Evolutionary conservation across 2,329 filamentous ascomycete species (phyloP), one percentile per base, ranked within the genome.

Genomic region (Fusarium buxicola): DNA sequence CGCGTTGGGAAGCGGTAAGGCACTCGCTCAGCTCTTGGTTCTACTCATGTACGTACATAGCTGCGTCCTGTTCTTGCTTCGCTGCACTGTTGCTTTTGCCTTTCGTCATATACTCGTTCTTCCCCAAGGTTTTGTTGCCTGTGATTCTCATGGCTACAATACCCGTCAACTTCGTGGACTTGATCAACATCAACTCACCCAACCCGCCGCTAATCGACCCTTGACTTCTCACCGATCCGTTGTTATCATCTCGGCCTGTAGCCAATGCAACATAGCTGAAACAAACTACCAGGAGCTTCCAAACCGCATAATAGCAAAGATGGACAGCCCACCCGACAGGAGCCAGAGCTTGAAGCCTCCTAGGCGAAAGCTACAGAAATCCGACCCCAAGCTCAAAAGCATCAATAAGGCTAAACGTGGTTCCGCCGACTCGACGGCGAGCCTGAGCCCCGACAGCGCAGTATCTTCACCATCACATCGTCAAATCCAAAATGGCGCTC

Each of bases 361-460:
- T 18, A 64, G 69, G 47, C 66, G 69, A 54, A 76, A 68, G 55
- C 66, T 76, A 13, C 72, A 72, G 35, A 76, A 73, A 53, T 66
- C 61, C n/a, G 71, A 71, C 40, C 60, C 72, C 6, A 69, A 67
- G 56, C 63, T 71, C 48, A 75, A 70, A 58, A 58, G 49, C 15
- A 60, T 66, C 28, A 65, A 55, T 30, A 65, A 59, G 28, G 43
- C 63, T 31, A 73, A 73, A 36, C 57, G 69, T 44, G 71, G 67
- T 15, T 71, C 69, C 25, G 62, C 68, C 55, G 65, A 73, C 40
- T 72, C 72, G 27, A 59, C 61, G 7, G 53, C 63, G 32, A 69
- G 65, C 50, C 62, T 57, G 18, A 68, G 65, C 44, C 60, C 58
- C 21, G 59, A 68, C 16, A 51, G 45, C 28, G 43, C 43, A 10